A percentile compares a stretch with the other conserved stretches of the same genome.
phyloP scores from a whole-genome alignment of 192 early-diverging fungal species.

The Coemansia sp. region DNA sequence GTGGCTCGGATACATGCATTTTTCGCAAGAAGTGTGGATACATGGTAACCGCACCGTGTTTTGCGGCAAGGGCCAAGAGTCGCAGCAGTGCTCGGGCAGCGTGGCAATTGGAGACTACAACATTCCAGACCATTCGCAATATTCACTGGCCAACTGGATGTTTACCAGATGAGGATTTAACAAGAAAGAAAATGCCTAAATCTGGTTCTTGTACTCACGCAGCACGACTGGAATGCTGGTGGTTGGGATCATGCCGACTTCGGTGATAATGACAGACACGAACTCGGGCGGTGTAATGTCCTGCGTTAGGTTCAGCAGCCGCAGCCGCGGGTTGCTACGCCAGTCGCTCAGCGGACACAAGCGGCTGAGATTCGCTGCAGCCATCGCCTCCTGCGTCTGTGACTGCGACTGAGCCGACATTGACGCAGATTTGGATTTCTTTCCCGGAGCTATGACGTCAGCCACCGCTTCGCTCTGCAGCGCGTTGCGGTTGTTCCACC shows the following conservation, averaged over 20 bases:
- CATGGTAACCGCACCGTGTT: constrained; percentile 38
- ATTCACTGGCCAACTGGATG: constrained; percentile 31
- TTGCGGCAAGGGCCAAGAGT: constrained; percentile 36
- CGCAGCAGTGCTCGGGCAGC: constrained; percentile 25
- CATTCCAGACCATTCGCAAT: constrained; percentile 44
- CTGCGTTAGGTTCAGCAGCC: constrained; percentile 86
- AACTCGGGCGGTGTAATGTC: constrained; percentile 95
- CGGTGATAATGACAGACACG: constrained; percentile 86
- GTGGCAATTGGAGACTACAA: constrained; percentile 32
- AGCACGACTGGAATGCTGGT: constrained; percentile 80
- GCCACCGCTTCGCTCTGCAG: constrained; percentile 4
- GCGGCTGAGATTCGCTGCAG: constrained; percentile 15
- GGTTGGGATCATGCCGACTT: constrained; percentile 88
- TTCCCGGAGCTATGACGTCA: constrained; percentile 9
- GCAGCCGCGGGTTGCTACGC: constrained; percentile 74
- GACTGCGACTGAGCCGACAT: constrained; percentile 14
- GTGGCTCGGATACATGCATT: constrained; percentile 53
- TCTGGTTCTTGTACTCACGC: constrained; percentile 56
- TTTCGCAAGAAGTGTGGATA: constrained; percentile 51
- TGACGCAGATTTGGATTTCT: constrained; percentile 23
- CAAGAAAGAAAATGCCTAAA: not conserved
- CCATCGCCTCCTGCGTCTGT: constrained; percentile 30
- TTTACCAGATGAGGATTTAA: constrained; percentile 9
- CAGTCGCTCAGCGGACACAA: constrained; percentile 61
- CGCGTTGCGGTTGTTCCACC: constrained; percentile 47